A percentile compares a stretch with the other conserved stretches of the same genome.
Evolutionary conservation across 2,329 filamentous ascomycete species (phyloP).

Genomic region (Arthroderma uncinatum): DNA sequence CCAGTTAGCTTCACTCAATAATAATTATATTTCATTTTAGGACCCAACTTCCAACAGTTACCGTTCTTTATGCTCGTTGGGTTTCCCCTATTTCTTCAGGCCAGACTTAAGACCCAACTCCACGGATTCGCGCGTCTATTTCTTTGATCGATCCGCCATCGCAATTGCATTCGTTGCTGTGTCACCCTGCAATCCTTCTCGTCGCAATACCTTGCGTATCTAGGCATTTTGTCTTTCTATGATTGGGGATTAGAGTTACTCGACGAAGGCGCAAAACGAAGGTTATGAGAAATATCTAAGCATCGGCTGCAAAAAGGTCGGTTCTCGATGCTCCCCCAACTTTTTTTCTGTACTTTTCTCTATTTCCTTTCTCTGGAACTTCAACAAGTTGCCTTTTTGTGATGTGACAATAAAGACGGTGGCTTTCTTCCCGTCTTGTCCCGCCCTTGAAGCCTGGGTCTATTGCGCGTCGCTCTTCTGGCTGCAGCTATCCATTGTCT

Average conservation of each 20-base stretch:
- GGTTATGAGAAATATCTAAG: neutral
- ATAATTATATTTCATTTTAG: neutral
- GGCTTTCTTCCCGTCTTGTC: neutral
- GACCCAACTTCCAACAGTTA: neutral
- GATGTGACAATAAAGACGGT: neutral
- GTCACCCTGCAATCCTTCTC: neutral
- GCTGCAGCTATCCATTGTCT: neutral
- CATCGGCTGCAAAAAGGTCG: neutral
- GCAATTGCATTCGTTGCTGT: neutral
- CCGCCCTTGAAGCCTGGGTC: neutral
- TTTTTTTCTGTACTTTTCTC: neutral
- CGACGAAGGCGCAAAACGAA: neutral
- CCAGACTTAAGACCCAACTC: neutral
- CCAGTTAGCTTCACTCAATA: neutral
- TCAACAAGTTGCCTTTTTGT: neutral
- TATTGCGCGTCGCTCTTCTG: neutral
- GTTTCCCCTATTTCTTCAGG: neutral
- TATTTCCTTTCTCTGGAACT: neutral
- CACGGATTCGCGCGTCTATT: constrained; percentile 2
- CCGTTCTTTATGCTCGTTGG: neutral
- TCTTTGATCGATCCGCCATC: neutral
- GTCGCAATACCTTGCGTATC: neutral
- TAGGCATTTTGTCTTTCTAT: neutral
- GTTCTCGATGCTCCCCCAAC: neutral
- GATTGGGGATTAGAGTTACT: neutral